Conservation (phyloP, 345 rosid genomes). For the Arabis hirsuta region DNA sequence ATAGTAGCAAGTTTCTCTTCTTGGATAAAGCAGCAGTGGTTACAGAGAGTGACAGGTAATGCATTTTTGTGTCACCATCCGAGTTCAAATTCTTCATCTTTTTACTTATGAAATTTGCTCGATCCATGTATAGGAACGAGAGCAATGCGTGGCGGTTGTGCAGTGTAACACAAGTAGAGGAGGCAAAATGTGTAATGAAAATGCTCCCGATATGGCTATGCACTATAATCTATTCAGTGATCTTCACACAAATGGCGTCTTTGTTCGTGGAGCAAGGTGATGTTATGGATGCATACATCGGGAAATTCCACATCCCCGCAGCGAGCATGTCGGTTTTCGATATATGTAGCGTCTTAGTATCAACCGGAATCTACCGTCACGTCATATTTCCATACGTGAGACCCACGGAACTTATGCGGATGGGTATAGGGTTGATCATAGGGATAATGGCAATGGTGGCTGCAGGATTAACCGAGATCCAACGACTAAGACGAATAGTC, state of each 20-base stretch:
- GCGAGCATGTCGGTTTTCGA: slow-evolving; percentile 96
- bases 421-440: slow-evolving; percentile 82
- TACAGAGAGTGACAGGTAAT: slow-evolving; percentile 52
- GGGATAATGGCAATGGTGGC: slow-evolving; percentile 84
- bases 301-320: slow-evolving; percentile 74
- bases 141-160: slow-evolving; percentile 72
- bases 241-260: slow-evolving; percentile 81
- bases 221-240: slow-evolving; percentile 73
- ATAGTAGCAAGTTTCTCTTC: slow-evolving; percentile 57
- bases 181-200: slow-evolving; percentile 72
- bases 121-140: slow-evolving; percentile 14
- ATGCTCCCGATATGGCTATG: slow-evolving; percentile 73
- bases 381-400: slow-evolving; percentile 72
- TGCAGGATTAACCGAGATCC: slow-evolving; percentile 74
- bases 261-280: slow-evolving; percentile 74
- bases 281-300: slow-evolving; percentile 62
- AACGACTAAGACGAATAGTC: slow-evolving; percentile 51
- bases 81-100: neutral
- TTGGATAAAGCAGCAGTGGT: slow-evolving; percentile 92
- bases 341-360: slow-evolving; percentile 70
- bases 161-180: slow-evolving; percentile 87
- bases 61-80: too few species aligned
- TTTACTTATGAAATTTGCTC: neutral
- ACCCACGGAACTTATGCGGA: slow-evolving; percentile 77
- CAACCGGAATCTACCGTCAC: slow-evolving; percentile 72